Evolutionary conservation across 2,329 filamentous ascomycete genomes (phyloP), one percentile per base, ranked within the genome.

Genomic region (Spiromastix sp.): DNA sequence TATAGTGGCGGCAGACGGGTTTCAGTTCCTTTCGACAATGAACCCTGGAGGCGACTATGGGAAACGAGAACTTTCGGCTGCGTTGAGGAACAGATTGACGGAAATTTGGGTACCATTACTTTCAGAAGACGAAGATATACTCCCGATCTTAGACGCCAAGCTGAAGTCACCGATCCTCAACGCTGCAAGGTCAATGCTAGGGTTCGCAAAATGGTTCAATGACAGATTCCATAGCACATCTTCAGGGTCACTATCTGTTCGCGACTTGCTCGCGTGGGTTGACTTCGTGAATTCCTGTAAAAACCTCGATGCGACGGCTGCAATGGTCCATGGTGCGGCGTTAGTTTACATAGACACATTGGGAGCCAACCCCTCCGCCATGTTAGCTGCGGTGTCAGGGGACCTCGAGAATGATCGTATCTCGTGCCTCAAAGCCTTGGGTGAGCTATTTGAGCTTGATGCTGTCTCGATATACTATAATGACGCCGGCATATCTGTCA

Each of bases 1-100:
- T 43, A 72, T 98, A 17, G 72, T 74, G 25, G 91, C 82, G 4
- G 60, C 70, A 8, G 69, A 81, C 26, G 84, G 81, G 0, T 99
- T 96, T 59, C 87, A 98, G 51, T 95, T 98, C 59, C 75, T 98
- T 40, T 89, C 91, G 3, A 98, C 91, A 0, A 99, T 99, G 91
- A 99, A 99, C 47, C 91, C 91, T 6, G 93, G 93, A 33, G 91
- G 93, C 30, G 91, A 99, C 54, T 98, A 96, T 56, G 91, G 91
- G 45, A 99, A 99, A 64, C 85, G 89, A 48, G 91, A 99, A 57
- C 71, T 99, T 9, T 98, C 91, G 1, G 91, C 91, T 3, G 93
- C 91, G 10, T 66, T 99, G 40, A 75, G 91, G 30, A 98, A 99
- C 55, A 83, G 91, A 41, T 94, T 99, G 56, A 99, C 91, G 0